A percentile compares a stretch with the other conserved stretches of the same genome.
Conservation (phyloP, 1,284 basidiomycete species). For the Grifola frondosa region DNA sequence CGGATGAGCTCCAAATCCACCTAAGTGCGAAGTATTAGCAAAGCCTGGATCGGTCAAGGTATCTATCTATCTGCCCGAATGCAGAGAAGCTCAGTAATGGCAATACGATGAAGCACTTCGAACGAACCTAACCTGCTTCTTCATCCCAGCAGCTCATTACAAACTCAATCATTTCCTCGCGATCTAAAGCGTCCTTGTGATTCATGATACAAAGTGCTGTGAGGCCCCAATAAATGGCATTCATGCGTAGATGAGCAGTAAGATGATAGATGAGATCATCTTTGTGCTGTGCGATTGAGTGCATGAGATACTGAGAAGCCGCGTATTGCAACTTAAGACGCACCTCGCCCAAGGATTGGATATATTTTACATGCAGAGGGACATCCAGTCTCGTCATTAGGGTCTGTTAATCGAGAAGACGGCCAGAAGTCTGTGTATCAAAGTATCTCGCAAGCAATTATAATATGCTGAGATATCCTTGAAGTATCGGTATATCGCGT, state of each 20-base stretch:
- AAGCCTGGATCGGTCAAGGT: too few relatives aligned
- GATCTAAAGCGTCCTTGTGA: slow-evolving; percentile 72
- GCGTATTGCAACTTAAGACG: not conserved
- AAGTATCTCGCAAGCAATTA: too few relatives aligned
- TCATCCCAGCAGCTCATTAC: slow-evolving; percentile 95
- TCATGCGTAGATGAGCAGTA: slow-evolving; percentile 91
- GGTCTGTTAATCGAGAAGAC: too few relatives aligned
- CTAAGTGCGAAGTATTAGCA: too few relatives aligned
- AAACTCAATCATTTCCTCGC: slow-evolving; percentile 85
- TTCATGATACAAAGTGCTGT: slow-evolving; percentile 85
- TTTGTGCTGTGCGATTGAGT: slow-evolving; percentile 53
- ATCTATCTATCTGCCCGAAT: too few relatives aligned
- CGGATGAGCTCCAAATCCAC: slow-evolving; percentile 90
- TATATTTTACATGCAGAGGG: slow-evolving; percentile 33
- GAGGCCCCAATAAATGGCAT: slow-evolving; percentile 96
- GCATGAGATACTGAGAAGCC: not conserved
- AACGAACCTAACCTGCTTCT: slow-evolving; percentile 60
- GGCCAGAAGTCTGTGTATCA: too few relatives aligned
- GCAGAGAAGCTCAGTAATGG: not conserved
- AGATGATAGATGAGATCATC: slow-evolving; percentile 92
- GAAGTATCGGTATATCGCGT: too few relatives aligned
- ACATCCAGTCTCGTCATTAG: too few relatives aligned
- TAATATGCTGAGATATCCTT: too few relatives aligned
- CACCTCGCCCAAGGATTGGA: slow-evolving; percentile 33
- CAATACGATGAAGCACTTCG: not conserved